phyloP scores from a whole-genome alignment of 176 grass and related monocot species.

The Oryza brachyantha region DNA sequence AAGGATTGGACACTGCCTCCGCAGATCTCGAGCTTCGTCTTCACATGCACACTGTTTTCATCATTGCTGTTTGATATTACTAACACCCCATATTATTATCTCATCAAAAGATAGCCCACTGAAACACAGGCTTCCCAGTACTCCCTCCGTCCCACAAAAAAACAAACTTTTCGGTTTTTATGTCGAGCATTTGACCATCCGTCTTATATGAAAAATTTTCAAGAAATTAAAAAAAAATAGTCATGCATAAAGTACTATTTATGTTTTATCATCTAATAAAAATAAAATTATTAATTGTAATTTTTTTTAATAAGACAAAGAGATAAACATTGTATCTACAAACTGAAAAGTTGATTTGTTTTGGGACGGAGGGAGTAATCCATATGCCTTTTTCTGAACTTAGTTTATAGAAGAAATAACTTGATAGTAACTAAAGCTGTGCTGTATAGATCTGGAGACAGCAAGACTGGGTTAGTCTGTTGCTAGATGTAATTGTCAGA shows the following conservation, averaged over 20 bases:
- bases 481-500: neutral
- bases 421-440: neutral
- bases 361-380: too few relatives aligned
- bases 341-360: too few relatives aligned
- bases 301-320: too few relatives aligned
- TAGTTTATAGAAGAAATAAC: constrained; percentile 7
- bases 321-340: too few relatives aligned
- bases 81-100: neutral
- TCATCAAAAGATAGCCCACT: neutral
- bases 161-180: too few relatives aligned
- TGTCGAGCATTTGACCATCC: too few relatives aligned
- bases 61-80: neutral
- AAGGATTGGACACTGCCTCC: constrained; percentile 21
- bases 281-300: too few relatives aligned
- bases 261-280: too few relatives aligned
- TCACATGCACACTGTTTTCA: constrained; percentile 16
- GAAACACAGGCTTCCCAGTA: neutral
- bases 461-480: neutral
- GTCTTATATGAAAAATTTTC: too few relatives aligned
- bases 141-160: too few relatives aligned
- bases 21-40: constrained; percentile 3
- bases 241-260: too few relatives aligned
- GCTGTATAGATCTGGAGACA: neutral
- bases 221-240: too few relatives aligned
- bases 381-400: constrained; percentile 7